A percentile compares a stretch with the other conserved stretches of the same genome.
phyloP scores from a whole-genome alignment of 176 grass and related monocot species.

The Puya raimondii region DNA sequence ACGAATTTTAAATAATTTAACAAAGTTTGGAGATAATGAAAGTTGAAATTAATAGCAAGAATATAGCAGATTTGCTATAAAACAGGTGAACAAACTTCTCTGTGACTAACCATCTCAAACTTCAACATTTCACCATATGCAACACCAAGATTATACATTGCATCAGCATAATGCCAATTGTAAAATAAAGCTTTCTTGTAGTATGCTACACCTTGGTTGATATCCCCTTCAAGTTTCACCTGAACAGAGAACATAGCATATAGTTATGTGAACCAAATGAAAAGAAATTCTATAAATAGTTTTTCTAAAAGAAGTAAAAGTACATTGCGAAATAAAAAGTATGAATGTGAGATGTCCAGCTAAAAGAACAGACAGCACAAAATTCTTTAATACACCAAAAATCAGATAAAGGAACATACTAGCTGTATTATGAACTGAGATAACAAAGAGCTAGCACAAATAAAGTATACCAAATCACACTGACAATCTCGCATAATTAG shows the following conservation, averaged over 20 bases:
- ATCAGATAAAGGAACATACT: neutral
- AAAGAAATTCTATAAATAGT: neutral
- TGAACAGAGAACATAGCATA: constrained; percentile 21
- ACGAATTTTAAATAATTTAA: constrained; percentile 1
- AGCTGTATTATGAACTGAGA: neutral
- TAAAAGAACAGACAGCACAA: constrained; percentile 1
- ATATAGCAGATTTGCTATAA: neutral
- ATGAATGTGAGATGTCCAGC: neutral
- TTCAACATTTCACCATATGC: constrained; percentile 99
- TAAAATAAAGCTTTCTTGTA: constrained; percentile 98
- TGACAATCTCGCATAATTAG: too few relatives aligned
- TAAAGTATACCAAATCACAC: neutral
- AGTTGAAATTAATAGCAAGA: neutral
- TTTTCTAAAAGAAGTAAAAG: neutral
- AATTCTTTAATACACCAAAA: neutral
- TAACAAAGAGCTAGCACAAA: neutral
- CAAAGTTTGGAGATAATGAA: neutral
- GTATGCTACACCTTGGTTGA: constrained; percentile 92
- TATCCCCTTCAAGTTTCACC: constrained; percentile 95
- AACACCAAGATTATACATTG: constrained; percentile 98
- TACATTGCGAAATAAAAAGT: neutral
- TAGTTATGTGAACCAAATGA: constrained; percentile 10
- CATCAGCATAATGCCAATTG: constrained; percentile 99
- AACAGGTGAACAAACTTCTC: neutral
- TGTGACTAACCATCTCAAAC: constrained; percentile 90